Base-by-base conservation (phyloP, 2,329 filamentous ascomycete species). In the Hypoxylon sp. region DNA sequence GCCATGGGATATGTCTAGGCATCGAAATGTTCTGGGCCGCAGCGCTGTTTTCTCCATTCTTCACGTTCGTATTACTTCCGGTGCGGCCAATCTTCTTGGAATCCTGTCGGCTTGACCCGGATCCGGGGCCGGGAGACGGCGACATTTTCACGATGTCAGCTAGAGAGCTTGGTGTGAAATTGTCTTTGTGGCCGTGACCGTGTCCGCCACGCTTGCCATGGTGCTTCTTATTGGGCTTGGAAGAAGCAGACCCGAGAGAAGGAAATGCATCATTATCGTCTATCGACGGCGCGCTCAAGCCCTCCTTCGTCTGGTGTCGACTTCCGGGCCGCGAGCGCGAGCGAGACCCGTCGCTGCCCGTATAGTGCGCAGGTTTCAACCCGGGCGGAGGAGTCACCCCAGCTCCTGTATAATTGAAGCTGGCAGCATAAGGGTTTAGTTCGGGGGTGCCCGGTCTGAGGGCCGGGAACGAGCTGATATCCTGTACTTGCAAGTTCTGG, bases 231-330 rank as follows among this genome's bases (percentile, higher is more conserved):
- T 85, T 88, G 48, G 86, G 86, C 73, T 95, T 95, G 21, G 83
- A 79, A 17, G 84, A 84, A 47, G 85, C 89, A 29, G 92, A 91
- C 4, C 92, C 91, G 2, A 99, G 83, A 7, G 90, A 91, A 6
- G 95, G 95, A 69, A 99, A 99, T 0, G 94, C 95, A 70, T 99
- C 95, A 17, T 91, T 94, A 69, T 99, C 95, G 71, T 98, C 93
- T 20, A 97, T 88, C 17, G 91, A 87, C 24, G 90, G 89, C 11
- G 90, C 89, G 20, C 86, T 81, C 26, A 87, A 85, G 23, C 86
- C 85, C 11, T 87, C 84, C 63, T 81, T 82, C 17, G 73, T 74
- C 69, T 80, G 89, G 69, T 92, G 90, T 29, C 93, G 88, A 72
- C 94, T 98, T 59, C 86, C 86, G 13, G 92, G 92, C 49, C 94